These are phyloP conservation scores for Plenodomus tracheiphilus DNA, from an alignment of 2,329 filamentous ascomycete genomes.

Conservation along the genomic window DNA sequence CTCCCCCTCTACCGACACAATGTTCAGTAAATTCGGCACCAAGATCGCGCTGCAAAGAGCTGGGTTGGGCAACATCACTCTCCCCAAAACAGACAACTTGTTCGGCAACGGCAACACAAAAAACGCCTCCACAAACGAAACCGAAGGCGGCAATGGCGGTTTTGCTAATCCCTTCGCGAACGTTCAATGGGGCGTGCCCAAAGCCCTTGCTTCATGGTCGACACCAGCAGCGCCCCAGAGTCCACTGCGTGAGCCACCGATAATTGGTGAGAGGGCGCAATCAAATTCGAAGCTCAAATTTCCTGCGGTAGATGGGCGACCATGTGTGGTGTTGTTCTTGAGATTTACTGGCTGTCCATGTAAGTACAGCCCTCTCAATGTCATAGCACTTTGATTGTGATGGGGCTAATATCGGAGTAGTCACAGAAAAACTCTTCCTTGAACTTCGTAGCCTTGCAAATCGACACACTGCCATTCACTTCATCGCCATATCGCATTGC, in stretches of 20 bases:
- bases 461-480: slow-evolving; percentile 56
- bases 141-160: slow-evolving; percentile 20
- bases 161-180: slow-evolving; percentile 43
- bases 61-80: slow-evolving; percentile 57
- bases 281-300: slow-evolving; percentile 36
- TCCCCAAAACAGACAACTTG: slow-evolving; percentile 39
- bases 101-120: slow-evolving; percentile 34
- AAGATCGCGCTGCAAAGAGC: slow-evolving; percentile 63
- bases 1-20: slow-evolving; percentile 25
- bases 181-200: slow-evolving; percentile 38
- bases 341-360: slow-evolving; percentile 43
- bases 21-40: slow-evolving; percentile 61
- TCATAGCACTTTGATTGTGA: not conserved
- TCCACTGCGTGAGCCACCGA: slow-evolving; percentile 31
- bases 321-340: slow-evolving; percentile 38
- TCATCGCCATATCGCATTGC: slow-evolving; percentile 64
- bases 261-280: slow-evolving; percentile 31
- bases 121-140: slow-evolving; percentile 18
- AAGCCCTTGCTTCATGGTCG: slow-evolving; percentile 40
- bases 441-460: slow-evolving; percentile 59
- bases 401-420: slow-evolving; percentile 14
- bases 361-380: slow-evolving; percentile 16
- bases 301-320: slow-evolving; percentile 33
- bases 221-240: slow-evolving; percentile 33
- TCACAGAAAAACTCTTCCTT: slow-evolving; percentile 56